Percentiles rank a stretch among this genome's conserved stretches.
phyloP scores from a whole-genome alignment of 768 basidiomycete species.

The Daedaleopsis sinensis region DNA sequence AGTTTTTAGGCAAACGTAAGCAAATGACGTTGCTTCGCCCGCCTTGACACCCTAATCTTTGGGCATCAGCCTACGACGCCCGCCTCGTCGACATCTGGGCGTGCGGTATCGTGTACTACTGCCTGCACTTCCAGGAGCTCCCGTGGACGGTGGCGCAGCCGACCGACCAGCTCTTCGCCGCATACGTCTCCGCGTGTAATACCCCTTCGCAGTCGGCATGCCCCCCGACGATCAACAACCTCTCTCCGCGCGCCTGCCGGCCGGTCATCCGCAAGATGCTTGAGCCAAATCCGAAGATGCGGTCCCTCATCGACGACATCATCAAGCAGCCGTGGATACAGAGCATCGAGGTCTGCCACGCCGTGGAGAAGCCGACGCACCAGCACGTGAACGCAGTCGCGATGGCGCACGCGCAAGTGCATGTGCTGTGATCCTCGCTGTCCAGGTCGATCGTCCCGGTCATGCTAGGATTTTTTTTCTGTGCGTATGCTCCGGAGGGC shows the following conservation, averaged over 20 bases:
- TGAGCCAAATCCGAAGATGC: slow-evolving; percentile 85
- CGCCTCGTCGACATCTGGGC: slow-evolving; percentile 98
- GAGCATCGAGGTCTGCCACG: slow-evolving; percentile 82
- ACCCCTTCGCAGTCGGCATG: slow-evolving; percentile 46
- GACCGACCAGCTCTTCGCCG: slow-evolving; percentile 76
- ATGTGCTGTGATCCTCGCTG: slow-evolving; percentile 22
- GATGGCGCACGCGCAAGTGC: slow-evolving; percentile 56
- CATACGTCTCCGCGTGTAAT: slow-evolving; percentile 67
- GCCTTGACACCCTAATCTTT: slow-evolving; percentile 41
- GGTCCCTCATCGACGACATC: slow-evolving; percentile 80
- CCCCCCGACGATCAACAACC: slow-evolving; percentile 81
- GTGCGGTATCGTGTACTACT: slow-evolving; percentile 96
- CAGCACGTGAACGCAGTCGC: slow-evolving; percentile 60
- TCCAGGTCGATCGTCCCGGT: background rate
- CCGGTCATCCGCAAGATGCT: slow-evolving; percentile 90
- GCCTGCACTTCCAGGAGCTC: slow-evolving; percentile 95
- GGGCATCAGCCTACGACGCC: slow-evolving; percentile 86
- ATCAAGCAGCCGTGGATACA: slow-evolving; percentile 79
- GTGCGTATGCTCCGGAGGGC: background rate
- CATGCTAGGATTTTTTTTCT: background rate
- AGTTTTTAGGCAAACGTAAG: slow-evolving; percentile 96
- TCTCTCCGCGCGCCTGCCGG: slow-evolving; percentile 85
- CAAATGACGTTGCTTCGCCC: slow-evolving; percentile 35
- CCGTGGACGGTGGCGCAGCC: slow-evolving; percentile 96
- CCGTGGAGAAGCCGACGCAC: slow-evolving; percentile 63